phyloP scores from a whole-genome alignment of 768 basidiomycete genomes.

The Coprinopsis sp. region DNA sequence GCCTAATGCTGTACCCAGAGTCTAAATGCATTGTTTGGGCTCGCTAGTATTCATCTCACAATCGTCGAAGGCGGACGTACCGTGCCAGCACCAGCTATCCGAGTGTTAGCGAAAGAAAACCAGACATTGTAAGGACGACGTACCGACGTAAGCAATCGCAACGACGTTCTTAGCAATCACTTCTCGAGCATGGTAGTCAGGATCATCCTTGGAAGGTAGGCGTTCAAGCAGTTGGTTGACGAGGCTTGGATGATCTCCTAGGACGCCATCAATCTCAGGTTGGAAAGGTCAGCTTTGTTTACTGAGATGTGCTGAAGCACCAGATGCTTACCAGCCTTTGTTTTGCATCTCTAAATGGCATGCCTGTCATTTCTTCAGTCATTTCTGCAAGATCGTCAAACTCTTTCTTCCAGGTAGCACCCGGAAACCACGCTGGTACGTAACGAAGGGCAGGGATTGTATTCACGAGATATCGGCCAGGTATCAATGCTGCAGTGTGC shows the following conservation, averaged over 20 bases:
- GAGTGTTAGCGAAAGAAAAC: neutral
- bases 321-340: neutral
- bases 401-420: neutral
- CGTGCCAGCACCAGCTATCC: constrained; percentile 3
- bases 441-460: neutral
- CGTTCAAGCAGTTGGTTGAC: neutral
- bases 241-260: neutral
- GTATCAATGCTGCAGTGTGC: neutral
- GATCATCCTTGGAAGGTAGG: neutral
- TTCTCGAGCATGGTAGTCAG: neutral
- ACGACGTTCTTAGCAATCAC: neutral
- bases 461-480: neutral
- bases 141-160: constrained; percentile 2
- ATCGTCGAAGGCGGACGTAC: neutral
- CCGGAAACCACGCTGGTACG: neutral
- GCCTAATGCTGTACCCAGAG: neutral
- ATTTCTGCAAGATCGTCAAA: neutral
- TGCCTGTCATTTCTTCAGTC: neutral
- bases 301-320: neutral
- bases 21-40: neutral
- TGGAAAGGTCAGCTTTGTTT: neutral
- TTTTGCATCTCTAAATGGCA: neutral
- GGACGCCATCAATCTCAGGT: neutral
- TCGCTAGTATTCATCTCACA: neutral
- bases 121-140: neutral